Conservation (phyloP, 768 basidiomycete genomes). For the Naematelia aurantialba region DNA sequence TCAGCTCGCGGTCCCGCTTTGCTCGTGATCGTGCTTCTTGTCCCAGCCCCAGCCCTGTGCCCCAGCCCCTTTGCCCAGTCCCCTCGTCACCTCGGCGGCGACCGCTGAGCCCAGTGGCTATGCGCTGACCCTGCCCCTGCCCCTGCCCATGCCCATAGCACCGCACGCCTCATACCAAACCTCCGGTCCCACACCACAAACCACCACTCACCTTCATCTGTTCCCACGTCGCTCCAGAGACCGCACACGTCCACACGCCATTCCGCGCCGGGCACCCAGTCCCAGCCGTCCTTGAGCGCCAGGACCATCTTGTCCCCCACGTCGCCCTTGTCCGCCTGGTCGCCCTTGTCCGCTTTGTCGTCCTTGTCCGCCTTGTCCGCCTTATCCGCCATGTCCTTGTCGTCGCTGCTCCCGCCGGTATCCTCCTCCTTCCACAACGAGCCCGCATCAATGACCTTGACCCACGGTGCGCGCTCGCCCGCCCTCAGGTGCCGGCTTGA, state of each 20-base stretch:
- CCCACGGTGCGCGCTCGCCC: conserved; percentile 41
- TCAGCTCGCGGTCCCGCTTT: not conserved
- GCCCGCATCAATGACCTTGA: conserved; percentile 19
- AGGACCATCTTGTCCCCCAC: conserved; percentile 22
- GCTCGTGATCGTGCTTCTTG: not conserved
- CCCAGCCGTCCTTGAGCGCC: conserved; percentile 41
- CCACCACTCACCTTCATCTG: conserved; percentile 34
- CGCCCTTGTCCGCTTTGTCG: not conserved
- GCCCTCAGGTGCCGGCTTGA: conserved; percentile 21
- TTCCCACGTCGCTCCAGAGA: conserved; percentile 37
- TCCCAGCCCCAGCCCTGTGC: too few species aligned
- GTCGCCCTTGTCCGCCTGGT: conserved; percentile 5
- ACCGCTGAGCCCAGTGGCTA: too few species aligned
- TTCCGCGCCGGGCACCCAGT: conserved; percentile 42
- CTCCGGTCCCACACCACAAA: not conserved
- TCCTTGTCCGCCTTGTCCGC: conserved; percentile 7
- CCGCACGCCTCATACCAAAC: too few species aligned
- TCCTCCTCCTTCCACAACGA: conserved; percentile 6
- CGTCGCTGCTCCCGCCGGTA: not conserved
- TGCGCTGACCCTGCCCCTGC: too few species aligned
- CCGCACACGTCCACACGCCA: conserved; percentile 46
- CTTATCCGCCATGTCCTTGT: not conserved
- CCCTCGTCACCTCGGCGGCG: too few species aligned
- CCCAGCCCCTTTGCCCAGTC: too few species aligned
- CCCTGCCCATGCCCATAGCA: too few species aligned